Evolutionary conservation across 345 rosid species (phyloP).

Genomic region (Dimocarpus longan): DNA sequence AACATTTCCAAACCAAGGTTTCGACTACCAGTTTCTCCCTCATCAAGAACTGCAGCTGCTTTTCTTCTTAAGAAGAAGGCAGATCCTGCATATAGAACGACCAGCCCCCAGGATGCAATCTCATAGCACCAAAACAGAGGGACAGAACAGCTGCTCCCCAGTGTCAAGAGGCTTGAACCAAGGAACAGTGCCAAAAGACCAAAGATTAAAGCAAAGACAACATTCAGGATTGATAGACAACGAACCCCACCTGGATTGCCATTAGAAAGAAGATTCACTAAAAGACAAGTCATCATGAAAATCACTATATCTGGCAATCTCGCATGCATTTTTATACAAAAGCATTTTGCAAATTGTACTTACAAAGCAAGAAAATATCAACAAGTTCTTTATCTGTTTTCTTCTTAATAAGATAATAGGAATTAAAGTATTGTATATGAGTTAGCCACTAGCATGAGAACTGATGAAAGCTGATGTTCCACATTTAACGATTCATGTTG

Average conservation of each 20-base stretch:
- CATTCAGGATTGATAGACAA: conserved; percentile 76
- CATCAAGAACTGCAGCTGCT: conserved; percentile 69
- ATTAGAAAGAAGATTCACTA: conserved; percentile 6
- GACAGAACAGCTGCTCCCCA: conserved; percentile 85
- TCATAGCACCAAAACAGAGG: conserved; percentile 98
- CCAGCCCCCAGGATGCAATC: conserved; percentile 82
- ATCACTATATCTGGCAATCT: background rate
- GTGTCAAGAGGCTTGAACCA: conserved; percentile 89
- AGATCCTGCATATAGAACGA: conserved; percentile 68
- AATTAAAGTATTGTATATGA: background rate
- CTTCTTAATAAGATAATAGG: background rate
- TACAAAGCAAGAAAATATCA: background rate
- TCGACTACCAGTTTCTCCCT: conserved; percentile 60
- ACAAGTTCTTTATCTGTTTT: background rate
- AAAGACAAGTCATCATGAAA: conserved; percentile 6
- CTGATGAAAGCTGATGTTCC: background rate
- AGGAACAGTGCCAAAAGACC: conserved; percentile 84
- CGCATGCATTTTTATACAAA: background rate
- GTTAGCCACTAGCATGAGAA: background rate
- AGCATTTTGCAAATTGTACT: background rate
- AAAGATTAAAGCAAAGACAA: conserved; percentile 67
- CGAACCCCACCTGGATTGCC: conserved; percentile 78
- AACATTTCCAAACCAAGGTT: conserved; percentile 84
- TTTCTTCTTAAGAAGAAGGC: conserved; percentile 76
- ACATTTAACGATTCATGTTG: background rate